Evolutionary conservation across 2,329 filamentous ascomycete species (phyloP), one percentile per base, ranked within the genome.

Genomic region (Xylogone sp.): DNA sequence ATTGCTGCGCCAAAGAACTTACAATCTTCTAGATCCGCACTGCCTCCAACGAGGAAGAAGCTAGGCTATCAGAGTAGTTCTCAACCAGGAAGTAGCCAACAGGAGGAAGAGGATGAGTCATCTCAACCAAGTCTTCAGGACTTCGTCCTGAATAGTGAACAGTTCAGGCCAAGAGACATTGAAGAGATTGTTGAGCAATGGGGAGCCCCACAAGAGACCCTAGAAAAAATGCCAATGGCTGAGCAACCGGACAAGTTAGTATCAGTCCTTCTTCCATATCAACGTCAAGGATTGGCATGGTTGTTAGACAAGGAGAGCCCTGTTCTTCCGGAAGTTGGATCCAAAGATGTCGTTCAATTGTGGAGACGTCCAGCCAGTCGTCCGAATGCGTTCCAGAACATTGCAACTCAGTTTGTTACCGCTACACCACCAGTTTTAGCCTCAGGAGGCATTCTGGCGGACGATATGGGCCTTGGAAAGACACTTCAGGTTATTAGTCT

Each of bases 391-490:
- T 89, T 83, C 60, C 79, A 76, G 52, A 90, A 88, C 67, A 76
- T 89, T 57, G 88, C 85, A 53, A 93, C 84, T 0, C 84, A 84
- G 48, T 92, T 84, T 64, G 78, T 82, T 9, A 83, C 78, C 8
- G 68, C 66, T 0, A 68, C 66, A 2, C 68, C 77, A 1, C 90
- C 90, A 0, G 68, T 72, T 1, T 75, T 96, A 20, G 82, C 88
- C 6, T 88, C 83, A 46, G 91, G 91, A 18, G 91, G 91, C 27
- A 91, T 96, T 46, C 76, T 96, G 8, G 90, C 90, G 2, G 91
- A 96, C 66, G 91, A 96, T 62, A 96, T 96, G 92, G 91, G 91
- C 3, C 71, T 22, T 21, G 91, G 91, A 21, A 96, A 96, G 72
- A 96, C 91, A 0, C 76, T 96, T 8, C 88, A 96, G 65, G 79